Percentiles rank a stretch among this genome's conserved stretches.
Conservation (phyloP, 208 protist species). For the Trypanosoma vivax region DNA sequence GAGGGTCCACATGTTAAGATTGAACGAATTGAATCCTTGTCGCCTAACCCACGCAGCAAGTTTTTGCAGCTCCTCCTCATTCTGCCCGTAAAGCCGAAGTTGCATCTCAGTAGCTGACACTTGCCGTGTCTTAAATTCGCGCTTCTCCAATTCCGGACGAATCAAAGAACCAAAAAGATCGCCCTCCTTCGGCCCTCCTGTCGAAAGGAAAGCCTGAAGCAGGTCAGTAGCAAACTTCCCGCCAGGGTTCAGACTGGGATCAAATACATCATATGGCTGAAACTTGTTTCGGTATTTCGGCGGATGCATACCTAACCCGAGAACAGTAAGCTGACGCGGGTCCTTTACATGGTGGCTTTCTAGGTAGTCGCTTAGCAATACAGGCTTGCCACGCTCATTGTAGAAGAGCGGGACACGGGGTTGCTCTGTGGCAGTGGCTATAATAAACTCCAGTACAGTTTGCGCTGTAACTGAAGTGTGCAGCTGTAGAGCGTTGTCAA, state of each 20-base stretch:
- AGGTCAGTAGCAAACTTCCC: slow-evolving; percentile 60
- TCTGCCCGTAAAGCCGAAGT: slow-evolving; percentile 63
- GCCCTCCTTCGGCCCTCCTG: slow-evolving; percentile 57
- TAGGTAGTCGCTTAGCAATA: slow-evolving; percentile 63
- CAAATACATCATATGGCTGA: slow-evolving; percentile 73
- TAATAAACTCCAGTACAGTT: slow-evolving; percentile 68
- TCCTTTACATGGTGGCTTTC: slow-evolving; percentile 44
- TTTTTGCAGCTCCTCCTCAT: slow-evolving; percentile 52
- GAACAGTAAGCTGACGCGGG: slow-evolving; percentile 69
- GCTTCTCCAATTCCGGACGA: slow-evolving; percentile 67
- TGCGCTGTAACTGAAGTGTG: slow-evolving; percentile 57
- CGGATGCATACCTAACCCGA: slow-evolving; percentile 85
- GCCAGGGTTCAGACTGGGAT: slow-evolving; percentile 61
- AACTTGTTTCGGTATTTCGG: slow-evolving; percentile 80
- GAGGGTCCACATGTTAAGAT: slow-evolving; percentile 68
- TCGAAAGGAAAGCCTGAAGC: slow-evolving; percentile 71
- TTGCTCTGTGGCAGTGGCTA: slow-evolving; percentile 49
- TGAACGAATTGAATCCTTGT: slow-evolving; percentile 82
- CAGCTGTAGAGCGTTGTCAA: slow-evolving; percentile 68
- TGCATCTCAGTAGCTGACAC: slow-evolving; percentile 65
- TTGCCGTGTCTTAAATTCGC: slow-evolving; percentile 59
- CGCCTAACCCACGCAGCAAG: slow-evolving; percentile 74
- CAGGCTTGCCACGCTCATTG: slow-evolving; percentile 17
- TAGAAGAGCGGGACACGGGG: slow-evolving; percentile 57
- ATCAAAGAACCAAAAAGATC: slow-evolving; percentile 77